Base-by-base conservation (phyloP, 192 early-diverging fungal genomes). In the Bifiguratus adelaidae region DNA sequence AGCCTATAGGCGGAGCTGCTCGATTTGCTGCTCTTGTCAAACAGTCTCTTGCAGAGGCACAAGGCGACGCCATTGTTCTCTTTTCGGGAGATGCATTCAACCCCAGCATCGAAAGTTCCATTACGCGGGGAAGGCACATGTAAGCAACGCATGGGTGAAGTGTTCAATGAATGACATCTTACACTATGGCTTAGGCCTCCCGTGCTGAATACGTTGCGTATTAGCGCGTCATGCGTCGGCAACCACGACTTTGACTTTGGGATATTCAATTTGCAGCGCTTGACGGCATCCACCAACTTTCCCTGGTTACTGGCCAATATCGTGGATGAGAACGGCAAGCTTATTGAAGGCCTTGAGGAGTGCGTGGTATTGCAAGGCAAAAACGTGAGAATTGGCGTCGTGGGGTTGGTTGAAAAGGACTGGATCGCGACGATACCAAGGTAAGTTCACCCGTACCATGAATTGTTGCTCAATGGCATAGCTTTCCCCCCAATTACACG, bases 241-340 rank as follows among this genome's bases (percentile, higher is more conserved):
- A 86, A 86, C 68, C 83, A 82, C 60, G 80, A 82, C 58, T 82
- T 82, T 63, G 82, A 86, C 60, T 81, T 81, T 36, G 83, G 83
- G 3, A 45, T 80, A 1, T 68, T 72, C 22, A 60, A 53, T 7
- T 53, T 83, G 25, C 67, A 71, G 36, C 42, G 32, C 19, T 56
- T 82, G 25, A 56, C 75, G 23, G 8, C 23, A 6, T 42, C 51
- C 16, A 76, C 72, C 45, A 82, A 77, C 36, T 86, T 83, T 52
- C 80, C 83, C 6, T 86, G 83, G 83, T 22, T 86, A 5, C 44
- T 82, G 11, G 75, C 77, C n/a, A 86, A 86, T 47, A 66, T 86
- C 30, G 44, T 70, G 0, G 64, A 80, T 52, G 44, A 28, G 2
- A 62, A 58, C 1, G 62, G 61, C 7, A 41, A 33, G 6, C 59